Evolutionary conservation across 371 early-diverging fungal species (phyloP).

Genomic region (Nematocida ausubeli): DNA sequence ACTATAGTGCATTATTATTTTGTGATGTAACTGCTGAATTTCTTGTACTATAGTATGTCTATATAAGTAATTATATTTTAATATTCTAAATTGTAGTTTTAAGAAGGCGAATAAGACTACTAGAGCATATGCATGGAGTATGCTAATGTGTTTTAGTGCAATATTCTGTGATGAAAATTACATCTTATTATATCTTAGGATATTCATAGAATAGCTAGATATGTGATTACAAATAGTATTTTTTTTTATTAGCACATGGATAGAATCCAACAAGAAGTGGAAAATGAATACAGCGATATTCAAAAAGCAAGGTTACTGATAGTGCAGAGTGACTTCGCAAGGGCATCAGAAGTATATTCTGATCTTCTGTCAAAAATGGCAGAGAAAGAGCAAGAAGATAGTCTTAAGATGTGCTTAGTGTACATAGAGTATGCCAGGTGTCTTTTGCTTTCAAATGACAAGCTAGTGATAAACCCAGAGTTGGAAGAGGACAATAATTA

Average conservation of each 20-base stretch:
- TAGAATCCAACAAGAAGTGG: conserved; percentile 23
- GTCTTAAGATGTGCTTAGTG: conserved; percentile 42
- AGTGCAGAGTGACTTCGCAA: conserved; percentile 57
- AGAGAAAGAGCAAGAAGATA: conserved; percentile 21
- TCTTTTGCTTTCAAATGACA: conserved; percentile 59
- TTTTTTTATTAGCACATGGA: conserved; percentile 23
- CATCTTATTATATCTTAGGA: too few relatives aligned
- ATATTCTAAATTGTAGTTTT: too few relatives aligned
- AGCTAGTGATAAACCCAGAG: conserved; percentile 45
- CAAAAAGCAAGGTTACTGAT: conserved; percentile 43
- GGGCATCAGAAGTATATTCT: conserved; percentile 58
- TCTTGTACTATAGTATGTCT: too few relatives aligned
- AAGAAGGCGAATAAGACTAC: too few relatives aligned
- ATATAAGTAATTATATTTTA: too few relatives aligned
- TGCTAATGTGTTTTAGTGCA: too few relatives aligned
- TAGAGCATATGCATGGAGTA: too few relatives aligned
- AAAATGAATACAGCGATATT: conserved; percentile 55
- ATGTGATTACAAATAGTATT: neutral
- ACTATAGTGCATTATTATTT: too few relatives aligned
- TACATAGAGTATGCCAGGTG: conserved; percentile 65
- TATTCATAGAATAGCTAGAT: too few relatives aligned
- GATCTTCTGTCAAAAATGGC: conserved; percentile 55
- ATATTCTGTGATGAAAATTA: too few relatives aligned
- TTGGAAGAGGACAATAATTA: conserved; percentile 43
- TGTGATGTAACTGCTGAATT: too few relatives aligned